Evolutionary conservation across 2,329 filamentous ascomycete genomes (phyloP).

Genomic region (Colletotrichum graminicola): DNA sequence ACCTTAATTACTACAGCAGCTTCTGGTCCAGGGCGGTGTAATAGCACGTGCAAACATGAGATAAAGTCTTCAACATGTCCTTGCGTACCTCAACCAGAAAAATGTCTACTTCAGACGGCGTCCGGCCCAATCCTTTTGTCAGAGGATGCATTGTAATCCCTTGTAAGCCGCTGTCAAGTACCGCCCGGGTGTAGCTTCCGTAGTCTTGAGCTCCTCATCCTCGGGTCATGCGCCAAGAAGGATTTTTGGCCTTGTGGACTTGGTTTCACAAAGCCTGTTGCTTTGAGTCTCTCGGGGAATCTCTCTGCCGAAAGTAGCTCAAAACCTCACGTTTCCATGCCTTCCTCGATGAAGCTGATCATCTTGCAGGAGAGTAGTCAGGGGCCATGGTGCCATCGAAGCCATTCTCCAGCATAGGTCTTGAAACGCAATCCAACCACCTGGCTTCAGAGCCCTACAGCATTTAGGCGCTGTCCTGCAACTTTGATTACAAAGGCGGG

Average conservation of each 20-base stretch:
- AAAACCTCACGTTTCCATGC: not conserved
- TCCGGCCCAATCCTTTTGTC: not conserved
- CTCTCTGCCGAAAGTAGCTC: not conserved
- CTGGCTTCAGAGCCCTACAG: not conserved
- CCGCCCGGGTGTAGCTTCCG: not conserved
- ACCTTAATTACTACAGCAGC: not conserved
- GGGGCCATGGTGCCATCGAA: not conserved
- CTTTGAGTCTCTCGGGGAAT: not conserved
- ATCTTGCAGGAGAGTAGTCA: slow-evolving; percentile 16
- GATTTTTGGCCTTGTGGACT: not conserved
- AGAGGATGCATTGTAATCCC: not conserved
- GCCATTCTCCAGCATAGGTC: not conserved
- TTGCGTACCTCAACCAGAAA: not conserved
- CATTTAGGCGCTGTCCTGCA: not conserved
- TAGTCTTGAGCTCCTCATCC: not conserved
- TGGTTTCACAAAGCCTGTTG: not conserved
- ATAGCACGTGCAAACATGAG: not conserved
- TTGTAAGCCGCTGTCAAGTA: not conserved
- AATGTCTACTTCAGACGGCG: not conserved
- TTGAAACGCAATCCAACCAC: not conserved
- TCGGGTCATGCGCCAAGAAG: not conserved
- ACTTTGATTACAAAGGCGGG: too few species aligned
- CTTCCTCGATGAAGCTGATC: not conserved
- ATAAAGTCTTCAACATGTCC: not conserved
- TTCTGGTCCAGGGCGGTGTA: not conserved